A percentile compares a stretch with the other conserved stretches of the same genome.
Evolutionary conservation across 495 filamentous ascomycete species (phyloP).

Genomic region (Evansstolkia leycettana): DNA sequence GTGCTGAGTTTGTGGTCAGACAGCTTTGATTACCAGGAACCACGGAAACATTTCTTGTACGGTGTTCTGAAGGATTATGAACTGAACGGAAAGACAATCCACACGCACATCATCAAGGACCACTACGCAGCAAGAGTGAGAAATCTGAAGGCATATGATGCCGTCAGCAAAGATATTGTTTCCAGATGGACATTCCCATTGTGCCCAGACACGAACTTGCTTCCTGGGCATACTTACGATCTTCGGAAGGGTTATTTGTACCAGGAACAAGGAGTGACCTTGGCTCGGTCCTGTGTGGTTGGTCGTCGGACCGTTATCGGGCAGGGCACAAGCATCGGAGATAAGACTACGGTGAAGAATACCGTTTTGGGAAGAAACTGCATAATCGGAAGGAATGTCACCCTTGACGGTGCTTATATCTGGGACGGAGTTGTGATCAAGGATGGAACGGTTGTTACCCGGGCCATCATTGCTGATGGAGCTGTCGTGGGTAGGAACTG

Average conservation of each 20-base stretch:
- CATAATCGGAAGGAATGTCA: conserved; percentile 72
- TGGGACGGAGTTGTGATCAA: conserved; percentile 76
- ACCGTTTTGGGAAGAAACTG: conserved; percentile 75
- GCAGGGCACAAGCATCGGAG: conserved; percentile 59
- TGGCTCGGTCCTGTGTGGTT: conserved; percentile 59
- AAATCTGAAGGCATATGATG: conserved; percentile 81
- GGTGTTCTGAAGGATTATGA: conserved; percentile 94
- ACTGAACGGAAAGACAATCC: conserved; percentile 88
- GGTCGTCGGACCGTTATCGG: conserved; percentile 62
- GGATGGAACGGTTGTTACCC: conserved; percentile 55
- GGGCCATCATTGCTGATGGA: conserved; percentile 64
- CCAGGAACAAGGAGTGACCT: conserved; percentile 55
- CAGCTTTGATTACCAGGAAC: conserved; percentile 90
- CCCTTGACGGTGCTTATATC: conserved; percentile 69
- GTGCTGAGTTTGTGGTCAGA: conserved; percentile 92
- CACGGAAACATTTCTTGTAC: conserved; percentile 77
- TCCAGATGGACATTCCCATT: conserved; percentile 88
- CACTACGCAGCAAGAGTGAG: conserved; percentile 70
- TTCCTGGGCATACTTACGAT: conserved; percentile 63
- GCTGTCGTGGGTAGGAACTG: conserved; percentile 59
- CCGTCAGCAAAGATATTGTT: conserved; percentile 79
- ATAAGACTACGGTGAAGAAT: conserved; percentile 52
- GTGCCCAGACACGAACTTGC: conserved; percentile 77
- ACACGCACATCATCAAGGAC: conserved; percentile 73
- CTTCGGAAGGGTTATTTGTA: conserved; percentile 53